These are phyloP conservation scores for Chaetomium strumarium DNA, from an alignment of 2,329 filamentous ascomycete species.

Conservation along the genomic window DNA sequence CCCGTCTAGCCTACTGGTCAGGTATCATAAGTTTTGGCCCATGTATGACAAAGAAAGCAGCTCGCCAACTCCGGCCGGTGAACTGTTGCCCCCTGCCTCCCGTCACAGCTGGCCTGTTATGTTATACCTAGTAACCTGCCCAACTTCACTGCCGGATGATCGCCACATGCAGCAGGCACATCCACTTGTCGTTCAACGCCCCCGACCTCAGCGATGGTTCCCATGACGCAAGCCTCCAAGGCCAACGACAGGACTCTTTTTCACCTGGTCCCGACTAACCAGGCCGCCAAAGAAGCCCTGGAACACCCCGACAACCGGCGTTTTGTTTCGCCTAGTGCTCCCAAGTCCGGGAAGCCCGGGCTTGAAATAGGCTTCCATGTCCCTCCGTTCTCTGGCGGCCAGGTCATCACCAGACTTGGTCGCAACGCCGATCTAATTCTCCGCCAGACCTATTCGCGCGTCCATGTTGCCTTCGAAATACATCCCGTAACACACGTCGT, in stretches of 20 bases:
- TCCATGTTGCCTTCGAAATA: slow-evolving; percentile 42
- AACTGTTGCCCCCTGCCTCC: no score
- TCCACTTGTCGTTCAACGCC: no score
- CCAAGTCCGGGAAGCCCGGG: not conserved
- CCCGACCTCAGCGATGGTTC: no score
- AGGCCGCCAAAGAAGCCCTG: not conserved
- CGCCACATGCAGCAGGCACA: no score
- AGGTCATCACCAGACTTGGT: not conserved
- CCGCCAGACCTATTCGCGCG: slow-evolving; percentile 22
- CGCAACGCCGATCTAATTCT: slow-evolving; percentile 4
- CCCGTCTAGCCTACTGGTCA: no score
- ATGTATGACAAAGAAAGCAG: no score
- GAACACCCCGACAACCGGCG: not conserved
- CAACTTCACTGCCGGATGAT: no score
- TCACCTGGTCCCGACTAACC: not conserved
- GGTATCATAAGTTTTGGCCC: no score
- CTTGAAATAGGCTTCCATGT: slow-evolving; percentile 11
- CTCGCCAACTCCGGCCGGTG: no score
- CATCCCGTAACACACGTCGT: not conserved
- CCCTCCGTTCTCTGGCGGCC: not conserved
- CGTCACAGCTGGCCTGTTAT: no score
- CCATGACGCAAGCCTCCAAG: not conserved
- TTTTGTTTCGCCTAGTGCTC: not conserved
- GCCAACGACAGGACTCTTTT: slow-evolving; percentile 1
- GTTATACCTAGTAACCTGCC: no score